Base-by-base conservation (phyloP, 805 yeast species). In the Ogataea neopini region DNA sequence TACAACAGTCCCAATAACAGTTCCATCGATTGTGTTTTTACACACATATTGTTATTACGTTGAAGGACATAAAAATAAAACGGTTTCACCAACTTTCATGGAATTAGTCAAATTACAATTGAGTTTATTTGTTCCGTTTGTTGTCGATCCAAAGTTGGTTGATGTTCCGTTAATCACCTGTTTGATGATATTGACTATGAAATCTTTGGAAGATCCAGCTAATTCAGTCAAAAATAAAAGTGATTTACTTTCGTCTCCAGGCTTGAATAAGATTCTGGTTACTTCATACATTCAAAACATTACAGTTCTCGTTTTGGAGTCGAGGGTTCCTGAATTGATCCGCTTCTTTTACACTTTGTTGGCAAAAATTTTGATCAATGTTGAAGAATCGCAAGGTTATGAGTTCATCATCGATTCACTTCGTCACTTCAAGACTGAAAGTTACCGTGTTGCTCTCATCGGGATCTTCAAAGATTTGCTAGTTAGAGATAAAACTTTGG, bases 381-480 rank as follows among this genome's bases (percentile, higher is more conserved):
- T 82, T 26, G 78, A 83, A 0, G 88, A 86, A 49, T 69, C 70
- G 1, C 65, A 73, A 10, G 67, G 86, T 0, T 88, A 80, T 64
- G 69, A 70, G 2, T 87, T 86, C 60, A 68, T 88, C 13, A 60
- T 73, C 19, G 89, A 88, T 59, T 74, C 89, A 0, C 70, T 92
- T 43, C 68, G 71, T 23, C 71, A 77, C 43, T 86, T 92, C 59
- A 58, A 64, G 9, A 91, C 94, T 1, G 80, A 75, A 33, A 76
- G 77, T 33, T 77, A 80, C 18, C 81, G 81, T 55, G 73, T 84
- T 19, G 81, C 81, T 3, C 67, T 81, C 30, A 75, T 88, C 14
- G 80, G 84, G 3, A 80, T 88, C 19, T 74, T 89, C 59, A 88
- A 85, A 62, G 88, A 84, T 55, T 71, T 89, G 52, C 63, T 82